These are phyloP conservation scores for Suillus subaureus DNA, from an alignment of 768 basidiomycete genomes.

Conservation along the genomic window DNA sequence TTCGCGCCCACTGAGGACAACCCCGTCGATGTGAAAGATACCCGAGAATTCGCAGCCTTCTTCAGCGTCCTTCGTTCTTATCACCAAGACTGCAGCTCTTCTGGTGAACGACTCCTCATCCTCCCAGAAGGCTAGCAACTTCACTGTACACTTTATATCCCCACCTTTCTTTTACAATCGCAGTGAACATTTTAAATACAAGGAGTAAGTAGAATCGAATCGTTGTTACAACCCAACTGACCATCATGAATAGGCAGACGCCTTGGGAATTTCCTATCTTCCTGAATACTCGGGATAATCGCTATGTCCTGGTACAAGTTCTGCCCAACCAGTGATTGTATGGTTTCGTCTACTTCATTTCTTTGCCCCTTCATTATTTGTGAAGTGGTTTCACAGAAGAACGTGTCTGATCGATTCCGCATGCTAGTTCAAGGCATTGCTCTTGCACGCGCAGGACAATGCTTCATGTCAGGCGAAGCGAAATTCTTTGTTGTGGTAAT, in stretches of 20 bases:
- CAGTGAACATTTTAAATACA: background rate
- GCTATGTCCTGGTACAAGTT: background rate
- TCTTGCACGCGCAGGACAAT: slow-evolving; percentile 2
- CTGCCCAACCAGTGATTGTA: slow-evolving; percentile 12
- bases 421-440: slow-evolving; percentile 21
- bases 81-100: background rate
- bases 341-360: background rate
- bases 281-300: background rate
- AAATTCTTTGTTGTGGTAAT: slow-evolving; percentile 20
- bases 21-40: background rate
- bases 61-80: slow-evolving; percentile 11
- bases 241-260: slow-evolving; percentile 11
- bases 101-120: background rate
- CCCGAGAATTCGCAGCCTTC: slow-evolving; percentile 13
- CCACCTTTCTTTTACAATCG: slow-evolving; percentile 15
- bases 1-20: background rate
- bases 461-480: background rate
- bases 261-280: slow-evolving; percentile 18
- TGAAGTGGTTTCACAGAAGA: slow-evolving; percentile 9
- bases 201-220: slow-evolving; percentile 1
- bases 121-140: slow-evolving; percentile 16
- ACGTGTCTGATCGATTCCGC: background rate
- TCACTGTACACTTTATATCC: slow-evolving; percentile 13
- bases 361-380: slow-evolving; percentile 16
- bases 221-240: background rate